phyloP scores from a whole-genome alignment of 2,329 filamentous ascomycete species.

The Penicillium sp. region DNA sequence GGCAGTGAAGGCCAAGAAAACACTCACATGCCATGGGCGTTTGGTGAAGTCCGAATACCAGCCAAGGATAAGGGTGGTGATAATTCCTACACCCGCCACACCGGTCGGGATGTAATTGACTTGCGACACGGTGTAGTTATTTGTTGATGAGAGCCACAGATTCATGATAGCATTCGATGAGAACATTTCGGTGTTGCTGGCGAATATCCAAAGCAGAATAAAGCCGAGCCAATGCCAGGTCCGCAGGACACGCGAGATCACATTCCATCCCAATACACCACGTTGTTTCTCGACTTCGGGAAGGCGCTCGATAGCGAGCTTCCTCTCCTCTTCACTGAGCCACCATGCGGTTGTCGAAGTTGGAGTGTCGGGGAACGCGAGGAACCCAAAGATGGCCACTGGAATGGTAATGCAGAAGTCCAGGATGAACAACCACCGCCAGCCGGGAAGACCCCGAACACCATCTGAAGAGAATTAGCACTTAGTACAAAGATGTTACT shows the following conservation, averaged over 20 bases:
- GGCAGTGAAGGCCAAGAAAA: background rate
- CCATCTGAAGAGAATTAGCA: background rate
- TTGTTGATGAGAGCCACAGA: background rate
- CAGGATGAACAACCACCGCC: background rate
- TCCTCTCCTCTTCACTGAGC: background rate
- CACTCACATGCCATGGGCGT: background rate
- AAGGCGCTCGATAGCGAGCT: background rate
- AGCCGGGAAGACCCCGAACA: background rate
- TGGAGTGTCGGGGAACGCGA: background rate
- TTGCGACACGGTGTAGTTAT: background rate
- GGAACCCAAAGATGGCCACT: background rate
- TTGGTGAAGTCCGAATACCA: background rate
- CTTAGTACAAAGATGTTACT: background rate
- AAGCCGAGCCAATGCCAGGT: background rate
- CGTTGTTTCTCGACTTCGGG: background rate
- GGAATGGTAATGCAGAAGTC: background rate
- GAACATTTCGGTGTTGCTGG: background rate
- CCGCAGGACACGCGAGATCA: background rate
- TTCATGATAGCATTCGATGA: background rate
- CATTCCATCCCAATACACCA: background rate
- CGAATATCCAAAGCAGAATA: background rate
- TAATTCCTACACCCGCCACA: background rate
- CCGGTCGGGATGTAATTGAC: background rate
- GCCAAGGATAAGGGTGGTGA: background rate
- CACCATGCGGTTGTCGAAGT: background rate